Evolutionary conservation across 768 basidiomycete genomes (phyloP).

Genomic region (Antrodiella citrinella): DNA sequence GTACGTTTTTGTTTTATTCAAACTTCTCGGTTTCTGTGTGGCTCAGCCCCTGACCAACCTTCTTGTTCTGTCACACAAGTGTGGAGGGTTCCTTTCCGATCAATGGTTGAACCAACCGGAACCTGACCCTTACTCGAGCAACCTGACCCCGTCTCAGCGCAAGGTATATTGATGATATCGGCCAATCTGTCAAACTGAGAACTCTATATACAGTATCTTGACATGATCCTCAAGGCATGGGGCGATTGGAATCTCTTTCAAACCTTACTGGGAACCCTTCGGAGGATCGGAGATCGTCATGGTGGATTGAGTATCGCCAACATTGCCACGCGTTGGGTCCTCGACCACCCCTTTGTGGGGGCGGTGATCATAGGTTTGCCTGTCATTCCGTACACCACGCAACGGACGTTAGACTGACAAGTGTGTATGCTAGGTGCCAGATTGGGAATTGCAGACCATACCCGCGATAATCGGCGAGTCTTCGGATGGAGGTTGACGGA

Average conservation of each 20-base stretch:
- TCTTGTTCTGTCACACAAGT: constrained; percentile 32
- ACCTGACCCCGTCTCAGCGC: constrained; percentile 70
- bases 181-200: neutral
- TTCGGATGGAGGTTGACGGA: constrained; percentile 50
- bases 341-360: constrained; percentile 67
- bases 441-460: constrained; percentile 64
- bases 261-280: constrained; percentile 45
- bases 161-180: constrained; percentile 38
- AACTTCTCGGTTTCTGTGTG: neutral
- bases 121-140: constrained; percentile 59
- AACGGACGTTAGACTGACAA: neutral
- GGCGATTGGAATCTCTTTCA: constrained; percentile 73
- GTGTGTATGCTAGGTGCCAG: constrained; percentile 43
- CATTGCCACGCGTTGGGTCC: constrained; percentile 74
- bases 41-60: neutral
- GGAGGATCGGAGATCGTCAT: constrained; percentile 55
- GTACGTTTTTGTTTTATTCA: constrained; percentile 36
- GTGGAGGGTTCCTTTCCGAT: constrained; percentile 73
- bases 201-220: constrained; percentile 53
- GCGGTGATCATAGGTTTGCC: constrained; percentile 65
- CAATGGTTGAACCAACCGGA: constrained; percentile 59
- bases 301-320: constrained; percentile 61
- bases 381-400: neutral
- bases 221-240: constrained; percentile 72
- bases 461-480: constrained; percentile 53